Base-by-base conservation (phyloP, 352 stramenopile genomes). In the Phytophthora pinifolia region DNA sequence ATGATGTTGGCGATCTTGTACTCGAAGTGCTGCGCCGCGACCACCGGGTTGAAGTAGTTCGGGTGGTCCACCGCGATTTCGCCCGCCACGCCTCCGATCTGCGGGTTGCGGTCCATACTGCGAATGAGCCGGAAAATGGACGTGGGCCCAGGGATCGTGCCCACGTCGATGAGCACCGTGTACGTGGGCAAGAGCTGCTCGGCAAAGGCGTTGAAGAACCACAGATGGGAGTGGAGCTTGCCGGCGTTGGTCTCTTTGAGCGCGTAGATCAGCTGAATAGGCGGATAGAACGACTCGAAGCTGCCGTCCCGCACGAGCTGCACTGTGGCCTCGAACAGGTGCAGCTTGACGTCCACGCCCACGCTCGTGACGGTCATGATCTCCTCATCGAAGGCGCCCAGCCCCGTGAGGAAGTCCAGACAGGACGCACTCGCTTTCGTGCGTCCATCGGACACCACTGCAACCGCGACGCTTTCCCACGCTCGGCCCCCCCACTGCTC, bases 141-240 rank as follows among this genome's bases (percentile, higher is more conserved):
- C 32, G 60, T 64, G 1, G 66, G 65, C 0, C 62, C 61, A 14
- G 72, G 74, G 18, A 73, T 72, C 12, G 70, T 78, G 14, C 74
- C 74, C 2, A 74, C 69, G n/a, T 82, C 74, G 17, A 85, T 51
- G 0, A 85, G 48, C 7, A 82, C 65, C 0, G 70, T 80, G 60
- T 85, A 85, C 32, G 46, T 77, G 0, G 74, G 74, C 32, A 78
- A 52, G 2, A 85, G 52, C 39, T 82, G 74, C 48, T 81, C 72
- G n/a, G 66, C 60, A 37, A 85, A 85, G 14, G 67, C 74, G 38
- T 73, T 82, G 48, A 82, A 85, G 53, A 82, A 82, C 74, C 71
- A 85, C 17, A 80, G 22, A 42, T 82, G 74, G 20, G 71, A 81
- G 55, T 81, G 69, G 12, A 85, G 58, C 47, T 82, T 77, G 53